Percentiles rank a stretch among this genome's conserved stretches.
Conservation (phyloP, 2,329 filamentous ascomycete genomes). For the Tolypocladium amazonense region DNA sequence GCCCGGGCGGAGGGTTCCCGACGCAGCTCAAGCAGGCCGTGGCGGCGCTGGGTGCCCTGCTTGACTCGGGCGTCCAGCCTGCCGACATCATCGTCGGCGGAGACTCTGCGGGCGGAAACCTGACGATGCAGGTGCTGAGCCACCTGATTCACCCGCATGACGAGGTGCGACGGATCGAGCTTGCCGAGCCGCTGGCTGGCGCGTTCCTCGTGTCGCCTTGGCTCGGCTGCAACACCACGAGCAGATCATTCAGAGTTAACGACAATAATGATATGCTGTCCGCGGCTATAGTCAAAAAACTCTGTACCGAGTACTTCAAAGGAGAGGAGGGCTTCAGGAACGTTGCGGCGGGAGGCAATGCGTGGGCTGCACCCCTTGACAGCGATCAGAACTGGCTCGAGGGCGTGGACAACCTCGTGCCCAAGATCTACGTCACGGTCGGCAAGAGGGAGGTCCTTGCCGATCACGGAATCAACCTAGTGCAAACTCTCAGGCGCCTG, state of each 20-base stretch:
- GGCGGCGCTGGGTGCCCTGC: slow-evolving; percentile 18
- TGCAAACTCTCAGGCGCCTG: slow-evolving; percentile 9
- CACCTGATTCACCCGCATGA: slow-evolving; percentile 21
- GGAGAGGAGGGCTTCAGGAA: slow-evolving; percentile 4
- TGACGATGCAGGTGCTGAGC: slow-evolving; percentile 19
- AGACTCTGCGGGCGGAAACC: slow-evolving; percentile 25
- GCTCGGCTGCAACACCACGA: slow-evolving; percentile 11
- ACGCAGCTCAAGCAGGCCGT: slow-evolving; percentile 20
- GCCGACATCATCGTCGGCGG: slow-evolving; percentile 22
- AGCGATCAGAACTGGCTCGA: slow-evolving; percentile 15
- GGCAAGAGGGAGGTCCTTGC: slow-evolving; percentile 20
- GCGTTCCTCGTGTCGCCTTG: slow-evolving; percentile 22
- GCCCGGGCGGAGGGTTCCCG: slow-evolving; percentile 17
- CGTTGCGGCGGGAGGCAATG: slow-evolving; percentile 4
- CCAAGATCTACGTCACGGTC: slow-evolving; percentile 19
- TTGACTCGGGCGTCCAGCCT: slow-evolving; percentile 16
- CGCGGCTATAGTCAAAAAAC: slow-evolving; percentile 1
- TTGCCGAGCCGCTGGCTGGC: slow-evolving; percentile 16
- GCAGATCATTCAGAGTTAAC: slow-evolving; percentile 16
- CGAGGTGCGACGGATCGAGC: slow-evolving; percentile 7
- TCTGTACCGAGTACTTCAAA: slow-evolving; percentile 5
- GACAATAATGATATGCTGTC: slow-evolving; percentile 22
- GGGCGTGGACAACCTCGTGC: slow-evolving; percentile 10
- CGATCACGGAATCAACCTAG: slow-evolving; percentile 16
- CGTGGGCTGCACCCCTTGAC: slow-evolving; percentile 18